Evolutionary conservation across 805 yeast species (phyloP).

Genomic region (Metahyphopichia silvanorum): DNA sequence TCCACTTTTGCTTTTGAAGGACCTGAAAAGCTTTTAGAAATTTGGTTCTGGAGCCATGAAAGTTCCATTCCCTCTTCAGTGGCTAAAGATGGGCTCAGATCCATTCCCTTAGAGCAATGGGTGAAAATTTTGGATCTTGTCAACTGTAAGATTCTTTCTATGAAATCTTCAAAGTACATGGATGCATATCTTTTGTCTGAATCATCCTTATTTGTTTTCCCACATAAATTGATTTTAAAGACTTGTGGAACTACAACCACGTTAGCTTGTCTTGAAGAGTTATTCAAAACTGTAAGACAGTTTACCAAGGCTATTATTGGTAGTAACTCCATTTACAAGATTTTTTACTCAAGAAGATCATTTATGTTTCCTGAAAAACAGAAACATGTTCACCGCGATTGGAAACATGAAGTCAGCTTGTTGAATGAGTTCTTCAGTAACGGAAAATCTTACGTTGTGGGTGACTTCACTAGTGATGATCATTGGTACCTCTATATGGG

Average conservation of each 20-base stretch:
- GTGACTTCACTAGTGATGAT: slow-evolving; percentile 67
- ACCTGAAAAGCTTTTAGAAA: slow-evolving; percentile 88
- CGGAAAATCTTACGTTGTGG: slow-evolving; percentile 72
- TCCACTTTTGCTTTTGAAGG: slow-evolving; percentile 95
- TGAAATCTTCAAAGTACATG: slow-evolving; percentile 58
- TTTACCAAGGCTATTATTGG: slow-evolving; percentile 17
- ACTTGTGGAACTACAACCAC: slow-evolving; percentile 98
- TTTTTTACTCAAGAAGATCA: slow-evolving; percentile 86
- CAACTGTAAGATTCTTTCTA: slow-evolving; percentile 83
- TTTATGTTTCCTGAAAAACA: slow-evolving; percentile 92
- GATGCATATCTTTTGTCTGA: slow-evolving; percentile 89
- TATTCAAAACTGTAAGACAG: slow-evolving; percentile 44
- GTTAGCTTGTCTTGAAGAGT: slow-evolving; percentile 64
- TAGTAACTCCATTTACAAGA: slow-evolving; percentile 49
- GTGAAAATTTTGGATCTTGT: slow-evolving; percentile 73
- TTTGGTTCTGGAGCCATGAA: slow-evolving; percentile 72
- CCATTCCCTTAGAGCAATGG: slow-evolving; percentile 67
- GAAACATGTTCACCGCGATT: slow-evolving; percentile 72
- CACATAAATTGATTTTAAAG: slow-evolving; percentile 80
- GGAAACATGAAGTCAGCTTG: slow-evolving; percentile 76
- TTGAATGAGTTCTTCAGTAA: slow-evolving; percentile 62
- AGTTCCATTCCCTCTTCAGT: slow-evolving; percentile 34
- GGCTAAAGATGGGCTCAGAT: slow-evolving; percentile 50
- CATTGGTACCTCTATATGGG: slow-evolving; percentile 90
- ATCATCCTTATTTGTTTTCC: slow-evolving; percentile 84